Percentiles rank a stretch among this genome's conserved stretches.
Conservation (phyloP, 2,329 filamentous ascomycete species). For the Fusarium redolens region DNA sequence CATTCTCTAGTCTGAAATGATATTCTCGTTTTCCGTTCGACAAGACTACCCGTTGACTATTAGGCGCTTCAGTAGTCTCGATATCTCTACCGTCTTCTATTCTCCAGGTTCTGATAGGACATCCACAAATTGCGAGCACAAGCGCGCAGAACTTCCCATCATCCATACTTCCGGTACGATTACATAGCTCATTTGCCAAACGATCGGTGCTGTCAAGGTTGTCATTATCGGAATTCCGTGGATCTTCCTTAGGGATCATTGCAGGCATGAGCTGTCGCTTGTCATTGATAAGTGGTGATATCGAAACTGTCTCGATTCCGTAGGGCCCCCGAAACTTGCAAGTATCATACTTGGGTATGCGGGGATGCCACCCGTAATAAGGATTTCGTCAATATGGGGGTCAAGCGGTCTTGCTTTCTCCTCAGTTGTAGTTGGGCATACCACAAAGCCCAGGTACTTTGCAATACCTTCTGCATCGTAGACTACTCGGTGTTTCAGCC, state of each 20-base stretch:
- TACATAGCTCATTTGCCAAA: not conserved
- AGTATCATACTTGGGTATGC: not conserved
- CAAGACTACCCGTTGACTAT: not conserved
- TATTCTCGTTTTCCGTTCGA: not conserved
- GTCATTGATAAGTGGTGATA: not conserved
- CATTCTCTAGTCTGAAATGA: not conserved
- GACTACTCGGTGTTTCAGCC: not conserved
- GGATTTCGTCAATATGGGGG: not conserved
- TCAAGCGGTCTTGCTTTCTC: not conserved
- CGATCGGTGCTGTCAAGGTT: not conserved
- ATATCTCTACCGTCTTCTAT: not conserved
- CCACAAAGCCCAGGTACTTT: not conserved
- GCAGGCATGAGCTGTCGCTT: not conserved
- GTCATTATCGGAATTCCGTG: no score
- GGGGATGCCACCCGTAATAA: not conserved
- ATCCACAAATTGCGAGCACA: not conserved
- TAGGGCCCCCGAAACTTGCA: not conserved
- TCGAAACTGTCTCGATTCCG: not conserved
- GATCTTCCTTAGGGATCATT: not conserved
- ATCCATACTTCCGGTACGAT: not conserved
- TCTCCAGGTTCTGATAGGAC: not conserved
- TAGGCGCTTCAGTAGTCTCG: not conserved
- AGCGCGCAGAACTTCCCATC: not conserved
- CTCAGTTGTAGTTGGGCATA: not conserved
- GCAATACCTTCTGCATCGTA: not conserved